Conservation (phyloP, 2,329 filamentous ascomycete species). For the Cladosporium velox region DNA sequence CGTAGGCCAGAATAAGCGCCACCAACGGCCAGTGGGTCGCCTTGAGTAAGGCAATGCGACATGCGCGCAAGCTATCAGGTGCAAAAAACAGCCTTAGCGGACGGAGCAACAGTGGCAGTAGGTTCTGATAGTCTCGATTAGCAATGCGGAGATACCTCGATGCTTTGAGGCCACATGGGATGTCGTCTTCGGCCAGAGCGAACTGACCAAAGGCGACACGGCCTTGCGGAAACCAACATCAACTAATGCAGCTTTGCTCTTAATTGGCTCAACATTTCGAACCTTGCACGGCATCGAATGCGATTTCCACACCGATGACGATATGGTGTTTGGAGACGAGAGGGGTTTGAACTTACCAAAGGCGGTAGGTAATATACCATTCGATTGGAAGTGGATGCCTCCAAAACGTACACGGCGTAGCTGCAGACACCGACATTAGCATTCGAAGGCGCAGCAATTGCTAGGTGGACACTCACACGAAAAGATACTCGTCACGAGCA, state of each 20-base stretch:
- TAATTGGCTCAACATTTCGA: constrained; percentile 8
- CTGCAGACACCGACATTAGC: constrained; percentile 37
- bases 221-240: constrained; percentile 18
- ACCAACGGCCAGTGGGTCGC: constrained; percentile 68
- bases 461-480: constrained; percentile 57
- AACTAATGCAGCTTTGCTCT: not conserved
- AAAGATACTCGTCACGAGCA: constrained; percentile 74
- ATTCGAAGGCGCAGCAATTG: constrained; percentile 13
- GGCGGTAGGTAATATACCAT: constrained; percentile 53
- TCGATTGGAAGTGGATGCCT: constrained; percentile 52
- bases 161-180: constrained; percentile 4
- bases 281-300: not conserved
- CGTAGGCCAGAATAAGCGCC: constrained; percentile 67
- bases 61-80: constrained; percentile 63
- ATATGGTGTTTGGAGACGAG: not conserved
- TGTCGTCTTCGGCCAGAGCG: not conserved
- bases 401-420: constrained; percentile 57
- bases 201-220: not conserved
- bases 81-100: constrained; percentile 70
- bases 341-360: constrained; percentile 42
- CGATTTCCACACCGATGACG: constrained; percentile 1
- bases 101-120: constrained; percentile 71
- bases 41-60: constrained; percentile 61
- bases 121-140: constrained; percentile 55
- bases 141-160: constrained; percentile 19